Base-by-base conservation (phyloP, 805 yeast genomes). In the Saccharomycopsis sp. region DNA sequence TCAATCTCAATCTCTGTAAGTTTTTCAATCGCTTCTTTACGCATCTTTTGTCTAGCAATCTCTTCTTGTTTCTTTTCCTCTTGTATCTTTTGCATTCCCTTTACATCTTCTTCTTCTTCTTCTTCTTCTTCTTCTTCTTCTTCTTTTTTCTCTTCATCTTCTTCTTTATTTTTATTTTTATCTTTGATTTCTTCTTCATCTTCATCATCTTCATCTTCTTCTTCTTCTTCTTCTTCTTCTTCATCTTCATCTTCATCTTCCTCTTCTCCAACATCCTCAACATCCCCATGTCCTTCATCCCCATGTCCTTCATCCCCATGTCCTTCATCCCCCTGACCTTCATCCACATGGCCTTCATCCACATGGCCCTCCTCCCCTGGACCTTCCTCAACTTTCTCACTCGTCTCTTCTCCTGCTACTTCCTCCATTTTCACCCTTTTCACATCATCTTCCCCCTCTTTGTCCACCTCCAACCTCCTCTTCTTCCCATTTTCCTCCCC, bases 1-100 rank as follows among this genome's bases (percentile, higher is more conserved):
- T 80, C 81, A 31, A 79, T 66, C 57, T 92, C 98, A 43, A 92
- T 86, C 18, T 72, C 74, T 2, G 87, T 80, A 39, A 92, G 72
- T 39, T 75, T 80, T 38, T 73, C 71, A 39, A 89, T 65, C 2
- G 95, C 95, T 19, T 69, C 67, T 42, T 71, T 67, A 10, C 92
- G 64, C 15, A 59, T 58, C 43, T 56, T 60, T 45, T 72, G 72
- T 42, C 56, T 60, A 17, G 42, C 53, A 16, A 50, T 52, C 26
- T 55, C 58, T 30, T 50, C 52, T 30, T 43, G 38, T 15, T 45
- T 45, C 32, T 27, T 43, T 5, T 38, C 13, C 34, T n/a, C 42
- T 60, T 20, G 54, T 57, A 30, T 51, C 56, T 5, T 51, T 58
- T 19, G 45, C 52, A 15, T 50, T 56, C 4, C 38, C 39, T 20